Percentiles rank a stretch among this genome's conserved stretches.
phyloP scores from a whole-genome alignment of 345 rosid species.

The Corchorus capsularis region DNA sequence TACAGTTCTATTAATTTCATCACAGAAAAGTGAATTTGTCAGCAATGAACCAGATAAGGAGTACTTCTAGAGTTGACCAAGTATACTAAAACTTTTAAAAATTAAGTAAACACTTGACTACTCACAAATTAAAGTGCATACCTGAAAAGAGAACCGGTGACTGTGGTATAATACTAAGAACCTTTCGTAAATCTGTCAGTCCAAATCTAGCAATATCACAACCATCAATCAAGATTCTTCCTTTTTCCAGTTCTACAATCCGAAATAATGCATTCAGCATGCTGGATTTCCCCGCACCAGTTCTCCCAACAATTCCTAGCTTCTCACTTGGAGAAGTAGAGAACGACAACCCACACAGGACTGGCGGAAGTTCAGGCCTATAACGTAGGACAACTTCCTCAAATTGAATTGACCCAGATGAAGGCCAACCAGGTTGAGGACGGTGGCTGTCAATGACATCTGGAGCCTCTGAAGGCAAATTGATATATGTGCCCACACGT shows the following conservation, averaged over 20 bases:
- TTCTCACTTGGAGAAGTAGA: conserved; percentile 67
- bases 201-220: conserved; percentile 67
- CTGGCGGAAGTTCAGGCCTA: conserved; percentile 92
- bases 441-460: conserved; percentile 60
- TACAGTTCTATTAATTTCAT: not conserved
- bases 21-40: not conserved
- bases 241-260: conserved; percentile 81
- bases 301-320: conserved; percentile 95
- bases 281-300: conserved; percentile 96
- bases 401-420: conserved; percentile 70
- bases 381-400: conserved; percentile 84
- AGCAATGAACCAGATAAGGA: not conserved
- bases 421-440: conserved; percentile 86
- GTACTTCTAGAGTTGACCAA: not conserved
- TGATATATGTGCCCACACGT: conserved; percentile 83
- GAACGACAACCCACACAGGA: conserved; percentile 76
- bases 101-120: not conserved
- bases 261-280: conserved; percentile 92
- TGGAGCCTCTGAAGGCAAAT: conserved; percentile 89
- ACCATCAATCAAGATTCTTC: conserved; percentile 75
- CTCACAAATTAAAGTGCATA: conserved; percentile 19
- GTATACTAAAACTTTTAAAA: not conserved
- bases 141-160: conserved; percentile 98
- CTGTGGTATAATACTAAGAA: conserved; percentile 87
- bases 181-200: conserved; percentile 72